These are phyloP conservation scores for Apiospora sp. DNA, from an alignment of 2,329 filamentous ascomycete species.

Conservation along the genomic window DNA sequence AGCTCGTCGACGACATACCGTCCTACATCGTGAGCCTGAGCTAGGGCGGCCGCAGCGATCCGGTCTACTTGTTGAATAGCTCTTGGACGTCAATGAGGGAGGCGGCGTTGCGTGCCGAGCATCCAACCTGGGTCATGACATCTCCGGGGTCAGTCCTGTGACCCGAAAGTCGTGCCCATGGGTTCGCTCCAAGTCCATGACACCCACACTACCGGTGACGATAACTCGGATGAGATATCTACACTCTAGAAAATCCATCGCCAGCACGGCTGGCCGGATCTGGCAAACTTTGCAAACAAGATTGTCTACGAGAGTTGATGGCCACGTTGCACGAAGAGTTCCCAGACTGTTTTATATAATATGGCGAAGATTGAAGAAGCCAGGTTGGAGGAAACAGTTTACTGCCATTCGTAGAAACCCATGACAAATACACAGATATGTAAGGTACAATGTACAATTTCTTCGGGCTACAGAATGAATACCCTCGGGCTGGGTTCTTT, in stretches of 20 bases:
- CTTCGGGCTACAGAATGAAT: too few relatives aligned
- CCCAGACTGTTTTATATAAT: neutral
- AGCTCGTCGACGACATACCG: conserved; percentile 17
- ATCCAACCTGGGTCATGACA: neutral
- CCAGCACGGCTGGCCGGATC: neutral
- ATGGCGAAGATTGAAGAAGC: neutral
- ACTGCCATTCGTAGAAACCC: too few relatives aligned
- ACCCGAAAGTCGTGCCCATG: neutral
- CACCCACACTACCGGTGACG: neutral
- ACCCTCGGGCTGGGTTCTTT: too few relatives aligned
- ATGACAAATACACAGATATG: too few relatives aligned
- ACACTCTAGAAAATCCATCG: neutral
- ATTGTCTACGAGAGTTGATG: neutral
- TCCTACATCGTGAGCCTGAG: conserved; percentile 18
- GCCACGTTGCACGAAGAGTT: neutral
- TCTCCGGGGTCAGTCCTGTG: neutral
- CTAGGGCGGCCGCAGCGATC: neutral
- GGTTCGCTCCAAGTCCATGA: neutral
- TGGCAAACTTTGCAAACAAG: neutral
- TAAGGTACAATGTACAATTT: too few relatives aligned
- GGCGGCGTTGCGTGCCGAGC: neutral
- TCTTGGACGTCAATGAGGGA: neutral
- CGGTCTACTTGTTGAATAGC: conserved; percentile 16
- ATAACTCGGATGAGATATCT: neutral
- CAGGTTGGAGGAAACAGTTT: too few relatives aligned